Percentiles rank a stretch among this genome's conserved stretches.
These are phyloP conservation scores for Rubus idaeus DNA, from an alignment of 306 rosid species.

Conservation along the genomic window DNA sequence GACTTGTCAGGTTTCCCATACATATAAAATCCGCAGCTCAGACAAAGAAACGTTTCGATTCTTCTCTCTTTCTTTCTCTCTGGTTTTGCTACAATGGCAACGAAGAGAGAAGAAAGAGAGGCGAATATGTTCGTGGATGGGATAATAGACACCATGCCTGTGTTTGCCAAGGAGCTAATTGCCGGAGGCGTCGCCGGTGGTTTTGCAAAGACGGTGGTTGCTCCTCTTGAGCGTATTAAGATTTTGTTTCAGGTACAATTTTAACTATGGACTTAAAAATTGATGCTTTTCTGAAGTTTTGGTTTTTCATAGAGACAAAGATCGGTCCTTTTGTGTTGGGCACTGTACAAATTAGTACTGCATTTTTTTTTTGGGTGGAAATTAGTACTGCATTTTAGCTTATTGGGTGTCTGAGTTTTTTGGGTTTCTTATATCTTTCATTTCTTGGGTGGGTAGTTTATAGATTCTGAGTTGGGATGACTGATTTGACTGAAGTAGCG, in stretches of 20 bases:
- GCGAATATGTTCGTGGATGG: slow-evolving; percentile 35
- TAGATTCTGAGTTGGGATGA: neutral
- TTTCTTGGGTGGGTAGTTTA: slow-evolving; percentile 3
- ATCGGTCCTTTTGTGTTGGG: neutral
- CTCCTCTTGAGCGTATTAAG: slow-evolving; percentile 89
- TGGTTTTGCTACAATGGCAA: slow-evolving; percentile 36
- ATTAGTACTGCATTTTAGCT: slow-evolving; percentile 8
- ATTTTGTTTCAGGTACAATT: slow-evolving; percentile 79
- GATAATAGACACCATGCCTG: slow-evolving; percentile 56
- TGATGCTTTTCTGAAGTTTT: neutral
- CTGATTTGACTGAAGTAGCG: neutral
- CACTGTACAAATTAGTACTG: neutral
- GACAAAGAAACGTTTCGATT: slow-evolving; percentile 17
- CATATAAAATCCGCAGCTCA: slow-evolving; percentile 24
- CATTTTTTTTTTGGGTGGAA: slow-evolving; percentile 15
- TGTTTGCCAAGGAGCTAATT: slow-evolving; percentile 75
- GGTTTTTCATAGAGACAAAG: neutral
- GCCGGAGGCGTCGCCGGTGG: slow-evolving; percentile 92
- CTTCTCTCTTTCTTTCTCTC: slow-evolving; percentile 2
- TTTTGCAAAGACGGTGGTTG: slow-evolving; percentile 71
- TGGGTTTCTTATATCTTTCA: neutral
- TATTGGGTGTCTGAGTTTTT: slow-evolving; percentile 21
- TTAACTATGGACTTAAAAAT: neutral
- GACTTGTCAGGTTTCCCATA: slow-evolving; percentile 24
- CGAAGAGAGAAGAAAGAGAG: slow-evolving; percentile 40